Conservation (phyloP, 1,139 yeast genomes). For the Candida mesenterica region DNA sequence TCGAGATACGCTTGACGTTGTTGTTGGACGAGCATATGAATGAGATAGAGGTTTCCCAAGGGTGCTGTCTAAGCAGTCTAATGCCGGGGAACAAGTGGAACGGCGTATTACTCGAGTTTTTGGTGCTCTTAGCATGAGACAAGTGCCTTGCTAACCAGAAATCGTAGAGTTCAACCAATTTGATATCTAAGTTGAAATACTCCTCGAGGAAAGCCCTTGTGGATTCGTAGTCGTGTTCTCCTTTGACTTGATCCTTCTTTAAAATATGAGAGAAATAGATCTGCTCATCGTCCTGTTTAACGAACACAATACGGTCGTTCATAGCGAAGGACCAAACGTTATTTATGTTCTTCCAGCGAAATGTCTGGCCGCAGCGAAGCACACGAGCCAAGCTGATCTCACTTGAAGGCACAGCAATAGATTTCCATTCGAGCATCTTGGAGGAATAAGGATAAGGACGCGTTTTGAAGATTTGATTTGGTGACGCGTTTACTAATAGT, state of each 20-base stretch:
- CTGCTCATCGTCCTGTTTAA: constrained; percentile 44
- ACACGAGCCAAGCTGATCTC: constrained; percentile 70
- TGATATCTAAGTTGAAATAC: constrained; percentile 67
- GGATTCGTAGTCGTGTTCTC: not conserved
- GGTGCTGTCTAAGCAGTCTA: constrained; percentile 85
- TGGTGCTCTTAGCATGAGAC: constrained; percentile 34
- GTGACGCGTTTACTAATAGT: too few relatives aligned
- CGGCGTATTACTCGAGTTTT: constrained; percentile 29
- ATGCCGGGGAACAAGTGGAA: constrained; percentile 61
- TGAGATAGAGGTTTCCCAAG: constrained; percentile 91
- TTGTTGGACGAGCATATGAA: constrained; percentile 96
- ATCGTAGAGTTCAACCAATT: constrained; percentile 50
- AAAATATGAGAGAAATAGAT: constrained; percentile 33
- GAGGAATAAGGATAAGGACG: too few relatives aligned
- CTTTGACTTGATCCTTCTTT: constrained; percentile 1
- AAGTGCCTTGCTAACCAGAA: constrained; percentile 63
- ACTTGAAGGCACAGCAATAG: constrained; percentile 15
- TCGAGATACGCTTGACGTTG: constrained; percentile 88
- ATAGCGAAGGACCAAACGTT: constrained; percentile 61
- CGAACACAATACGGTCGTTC: constrained; percentile 46
- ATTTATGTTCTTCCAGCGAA: constrained; percentile 64
- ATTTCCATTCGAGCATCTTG: constrained; percentile 14
- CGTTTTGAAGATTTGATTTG: too few relatives aligned
- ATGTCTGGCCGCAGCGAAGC: constrained; percentile 86
- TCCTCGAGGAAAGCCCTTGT: constrained; percentile 52